These are phyloP conservation scores for Erucastrum elatum DNA, from an alignment of 345 rosid genomes.

Conservation along the genomic window DNA sequence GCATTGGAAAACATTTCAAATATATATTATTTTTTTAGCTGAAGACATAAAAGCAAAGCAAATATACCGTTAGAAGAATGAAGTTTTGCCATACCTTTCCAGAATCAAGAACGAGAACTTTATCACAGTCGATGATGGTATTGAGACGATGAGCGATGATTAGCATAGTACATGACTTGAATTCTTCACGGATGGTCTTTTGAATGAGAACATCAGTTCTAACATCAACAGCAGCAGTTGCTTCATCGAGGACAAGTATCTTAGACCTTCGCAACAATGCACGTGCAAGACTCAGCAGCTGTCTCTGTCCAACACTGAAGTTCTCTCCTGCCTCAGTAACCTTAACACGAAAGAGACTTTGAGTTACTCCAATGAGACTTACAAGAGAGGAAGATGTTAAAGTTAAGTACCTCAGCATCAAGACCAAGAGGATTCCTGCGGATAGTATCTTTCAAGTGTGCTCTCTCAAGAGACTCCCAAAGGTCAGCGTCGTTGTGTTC, in stretches of 20 bases:
- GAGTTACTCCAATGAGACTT: conserved; percentile 24
- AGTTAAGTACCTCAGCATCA: conserved; percentile 72
- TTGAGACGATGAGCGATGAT: conserved; percentile 97
- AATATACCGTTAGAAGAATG: not conserved
- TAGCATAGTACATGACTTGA: conserved; percentile 92
- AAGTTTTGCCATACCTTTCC: conserved; percentile 61
- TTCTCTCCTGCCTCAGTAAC: conserved; percentile 97
- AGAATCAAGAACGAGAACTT: conserved; percentile 85
- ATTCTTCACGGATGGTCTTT: conserved; percentile 97
- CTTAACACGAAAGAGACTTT: conserved; percentile 33
- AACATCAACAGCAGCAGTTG: conserved; percentile 99
- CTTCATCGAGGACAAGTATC: conserved; percentile 98
- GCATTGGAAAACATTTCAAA: not conserved
- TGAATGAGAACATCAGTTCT: conserved; percentile 98
- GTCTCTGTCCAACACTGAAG: conserved; percentile 98
- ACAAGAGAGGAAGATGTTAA: not conserved
- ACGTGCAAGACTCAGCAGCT: conserved; percentile 93
- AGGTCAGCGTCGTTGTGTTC: conserved; percentile 98
- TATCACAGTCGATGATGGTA: conserved; percentile 92
- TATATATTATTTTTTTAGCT: not conserved
- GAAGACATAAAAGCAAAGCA: not conserved
- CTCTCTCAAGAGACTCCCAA: conserved; percentile 98
- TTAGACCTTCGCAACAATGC: conserved; percentile 92
- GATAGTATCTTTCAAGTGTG: conserved; percentile 88
- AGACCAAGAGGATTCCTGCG: conserved; percentile 83